Conservation (phyloP, 495 filamentous ascomycete species). For the Halenospora varia region DNA sequence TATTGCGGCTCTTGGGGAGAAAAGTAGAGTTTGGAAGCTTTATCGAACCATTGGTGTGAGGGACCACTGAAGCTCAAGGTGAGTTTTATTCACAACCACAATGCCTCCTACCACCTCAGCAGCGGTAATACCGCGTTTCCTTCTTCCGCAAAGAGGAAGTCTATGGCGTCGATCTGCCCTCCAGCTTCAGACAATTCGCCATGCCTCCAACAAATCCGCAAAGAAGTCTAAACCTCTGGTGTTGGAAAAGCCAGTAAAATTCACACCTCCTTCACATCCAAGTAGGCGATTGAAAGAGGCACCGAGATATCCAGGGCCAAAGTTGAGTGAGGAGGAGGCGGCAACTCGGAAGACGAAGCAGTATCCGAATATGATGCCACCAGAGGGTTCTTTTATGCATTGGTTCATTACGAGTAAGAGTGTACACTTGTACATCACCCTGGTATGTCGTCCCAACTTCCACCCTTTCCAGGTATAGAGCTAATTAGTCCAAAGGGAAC, state of each 20-base stretch:
- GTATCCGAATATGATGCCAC: conserved; percentile 80
- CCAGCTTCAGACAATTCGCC: conserved; percentile 23
- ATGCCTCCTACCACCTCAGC: conserved; percentile 37
- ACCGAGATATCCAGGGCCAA: conserved; percentile 64
- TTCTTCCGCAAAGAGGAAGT: conserved; percentile 44
- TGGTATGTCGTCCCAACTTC: conserved; percentile 48
- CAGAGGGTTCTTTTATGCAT: conserved; percentile 67
- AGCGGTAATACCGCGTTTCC: conserved; percentile 43
- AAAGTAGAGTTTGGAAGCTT: conserved; percentile 2
- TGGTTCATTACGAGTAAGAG: conserved; percentile 68
- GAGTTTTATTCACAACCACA: conserved; percentile 11
- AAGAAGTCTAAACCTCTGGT: conserved; percentile 46
- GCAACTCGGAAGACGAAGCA: conserved; percentile 56
- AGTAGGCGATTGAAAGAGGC: conserved; percentile 51
- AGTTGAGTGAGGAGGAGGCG: conserved; percentile 52
- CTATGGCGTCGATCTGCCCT: conserved; percentile 37
- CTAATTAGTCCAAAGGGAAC: conserved; percentile 47
- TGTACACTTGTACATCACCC: conserved; percentile 74
- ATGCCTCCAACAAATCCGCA: conserved; percentile 29
- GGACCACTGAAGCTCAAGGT: no score
- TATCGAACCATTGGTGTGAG: no score
- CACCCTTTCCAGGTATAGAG: background rate
- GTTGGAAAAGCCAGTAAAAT: conserved; percentile 75
- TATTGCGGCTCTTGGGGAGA: background rate
- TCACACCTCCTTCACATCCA: conserved; percentile 82